These are phyloP conservation scores for Porcisia hertigi DNA, from an alignment of 208 protist species.

Conservation along the genomic window DNA sequence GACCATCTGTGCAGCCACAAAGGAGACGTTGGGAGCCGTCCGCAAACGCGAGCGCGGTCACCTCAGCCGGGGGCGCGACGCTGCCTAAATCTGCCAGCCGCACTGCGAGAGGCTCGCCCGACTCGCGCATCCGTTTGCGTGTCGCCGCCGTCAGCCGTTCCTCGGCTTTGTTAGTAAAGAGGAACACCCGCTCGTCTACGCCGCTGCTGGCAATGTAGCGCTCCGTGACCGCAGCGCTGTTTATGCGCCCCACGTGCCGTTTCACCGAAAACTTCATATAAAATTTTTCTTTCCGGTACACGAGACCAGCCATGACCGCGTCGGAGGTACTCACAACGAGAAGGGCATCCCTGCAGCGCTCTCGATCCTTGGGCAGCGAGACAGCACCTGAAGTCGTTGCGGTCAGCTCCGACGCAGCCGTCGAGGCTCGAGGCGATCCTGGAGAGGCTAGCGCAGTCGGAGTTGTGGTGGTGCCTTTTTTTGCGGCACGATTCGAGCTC, in stretches of 20 bases:
- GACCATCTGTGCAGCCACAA: constrained; percentile 62
- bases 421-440: not conserved
- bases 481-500: not conserved
- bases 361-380: not conserved
- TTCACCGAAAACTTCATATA: constrained; percentile 77
- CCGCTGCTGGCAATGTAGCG: constrained; percentile 67
- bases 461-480: not conserved
- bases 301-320: constrained; percentile 70
- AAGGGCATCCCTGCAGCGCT: constrained; percentile 46
- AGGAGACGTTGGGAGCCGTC: constrained; percentile 49
- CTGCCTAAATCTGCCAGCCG: constrained; percentile 72
- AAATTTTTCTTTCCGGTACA: constrained; percentile 52
- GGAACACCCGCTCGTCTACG: constrained; percentile 73
- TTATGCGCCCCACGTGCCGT: constrained; percentile 65
- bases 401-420: not conserved
- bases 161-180: constrained; percentile 80
- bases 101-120: constrained; percentile 40
- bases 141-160: constrained; percentile 28
- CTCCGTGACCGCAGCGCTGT: constrained; percentile 36
- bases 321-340: constrained; percentile 78
- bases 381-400: not conserved
- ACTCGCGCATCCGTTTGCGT: constrained; percentile 32
- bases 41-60: constrained; percentile 43
- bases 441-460: not conserved
- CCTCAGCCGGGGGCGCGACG: constrained; percentile 56